A percentile compares a stretch with the other conserved stretches of the same genome.
Conservation (phyloP, 129 eudicot genomes). For the Pulicaria dysenterica region DNA sequence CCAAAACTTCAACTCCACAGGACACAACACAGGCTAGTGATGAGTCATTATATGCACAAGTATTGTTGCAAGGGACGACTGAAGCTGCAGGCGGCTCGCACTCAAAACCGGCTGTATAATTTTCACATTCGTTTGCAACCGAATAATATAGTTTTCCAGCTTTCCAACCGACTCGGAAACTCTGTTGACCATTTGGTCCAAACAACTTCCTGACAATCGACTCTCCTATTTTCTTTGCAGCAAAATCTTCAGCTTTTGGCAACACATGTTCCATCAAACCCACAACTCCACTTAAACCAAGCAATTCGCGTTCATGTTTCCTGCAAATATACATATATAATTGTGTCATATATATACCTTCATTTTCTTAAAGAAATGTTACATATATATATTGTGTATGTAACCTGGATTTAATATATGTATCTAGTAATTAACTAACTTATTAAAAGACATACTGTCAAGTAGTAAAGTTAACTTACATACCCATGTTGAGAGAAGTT, state of each 20-base stretch:
- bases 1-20: neutral
- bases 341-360: too few relatives aligned
- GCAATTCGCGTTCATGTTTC: neutral
- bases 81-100: neutral
- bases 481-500: neutral
- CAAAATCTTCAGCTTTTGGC: neutral
- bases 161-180: constrained; percentile 1
- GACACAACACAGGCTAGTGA: neutral
- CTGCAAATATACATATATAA: too few relatives aligned
- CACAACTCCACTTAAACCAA: neutral
- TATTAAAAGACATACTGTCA: too few relatives aligned
- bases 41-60: neutral
- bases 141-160: constrained; percentile 7
- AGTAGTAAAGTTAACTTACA: neutral
- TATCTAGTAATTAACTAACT: too few relatives aligned
- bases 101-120: neutral
- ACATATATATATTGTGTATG: too few relatives aligned
- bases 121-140: neutral
- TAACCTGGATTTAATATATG: too few relatives aligned
- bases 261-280: neutral
- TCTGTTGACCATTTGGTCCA: neutral
- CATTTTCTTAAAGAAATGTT: too few relatives aligned
- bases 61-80: neutral
- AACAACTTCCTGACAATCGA: constrained; percentile 1
- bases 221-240: neutral